A percentile compares a stretch with the other conserved stretches of the same genome.
phyloP scores from a whole-genome alignment of 441 rosid genomes.

The Sinapis alba region DNA sequence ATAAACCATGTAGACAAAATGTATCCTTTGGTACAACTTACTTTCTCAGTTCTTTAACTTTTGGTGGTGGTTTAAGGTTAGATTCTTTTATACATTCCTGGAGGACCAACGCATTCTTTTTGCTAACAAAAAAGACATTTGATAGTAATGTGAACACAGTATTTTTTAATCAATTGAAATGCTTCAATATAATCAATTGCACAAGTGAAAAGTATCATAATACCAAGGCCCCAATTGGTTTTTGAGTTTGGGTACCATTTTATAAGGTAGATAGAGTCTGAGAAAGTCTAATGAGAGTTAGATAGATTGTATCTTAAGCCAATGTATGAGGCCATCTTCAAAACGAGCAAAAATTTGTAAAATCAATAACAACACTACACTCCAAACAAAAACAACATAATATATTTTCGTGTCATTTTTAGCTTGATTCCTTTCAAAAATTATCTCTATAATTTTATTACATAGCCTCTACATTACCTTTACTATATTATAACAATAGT shows the following conservation, averaged over 20 bases:
- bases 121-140: not conserved
- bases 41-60: not conserved
- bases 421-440: not conserved
- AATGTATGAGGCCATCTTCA: not conserved
- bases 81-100: not conserved
- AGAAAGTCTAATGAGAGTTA: not conserved
- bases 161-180: not conserved
- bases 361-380: not conserved
- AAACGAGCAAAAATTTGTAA: not conserved
- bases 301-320: not conserved
- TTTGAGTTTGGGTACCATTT: not conserved
- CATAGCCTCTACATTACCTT: conserved; percentile 3
- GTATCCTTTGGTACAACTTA: not conserved
- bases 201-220: not conserved
- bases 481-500: not conserved
- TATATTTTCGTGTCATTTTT: not conserved
- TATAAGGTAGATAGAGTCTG: not conserved
- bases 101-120: not conserved
- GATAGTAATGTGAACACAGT: not conserved
- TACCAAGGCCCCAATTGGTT: not conserved
- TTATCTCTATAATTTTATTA: conserved; percentile 29
- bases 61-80: not conserved
- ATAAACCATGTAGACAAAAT: not conserved
- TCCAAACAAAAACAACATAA: not conserved
- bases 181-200: not conserved